These are phyloP conservation scores for Phycomyces blakesleeanus DNA, from an alignment of 192 early-diverging fungal species.

Conservation along the genomic window DNA sequence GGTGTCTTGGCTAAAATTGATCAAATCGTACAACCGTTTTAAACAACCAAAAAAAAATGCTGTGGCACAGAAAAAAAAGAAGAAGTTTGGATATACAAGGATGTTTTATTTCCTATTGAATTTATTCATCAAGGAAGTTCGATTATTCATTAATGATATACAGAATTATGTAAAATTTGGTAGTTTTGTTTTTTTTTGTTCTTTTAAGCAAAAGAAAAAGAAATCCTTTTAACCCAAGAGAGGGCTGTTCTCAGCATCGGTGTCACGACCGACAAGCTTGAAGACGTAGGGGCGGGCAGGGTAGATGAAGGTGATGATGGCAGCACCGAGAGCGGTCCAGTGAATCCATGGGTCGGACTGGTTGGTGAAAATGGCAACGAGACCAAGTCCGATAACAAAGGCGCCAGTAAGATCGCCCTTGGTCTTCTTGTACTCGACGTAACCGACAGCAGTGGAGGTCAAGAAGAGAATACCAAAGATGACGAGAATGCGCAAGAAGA, in stretches of 20 bases:
- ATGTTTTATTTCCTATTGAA: no score
- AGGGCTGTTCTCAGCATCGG: conserved; percentile 42
- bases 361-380: conserved; percentile 47
- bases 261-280: conserved; percentile 17
- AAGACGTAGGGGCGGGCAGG: conserved; percentile 39
- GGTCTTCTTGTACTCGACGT: conserved; percentile 54
- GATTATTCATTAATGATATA: no score
- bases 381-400: conserved; percentile 55
- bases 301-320: conserved; percentile 40
- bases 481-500: conserved; percentile 43
- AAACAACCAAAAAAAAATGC: no score
- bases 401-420: conserved; percentile 63
- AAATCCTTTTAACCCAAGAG: conserved; percentile 48
- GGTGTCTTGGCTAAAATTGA: no score
- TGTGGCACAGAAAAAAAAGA: no score
- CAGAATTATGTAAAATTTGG: no score
- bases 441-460: conserved; percentile 52
- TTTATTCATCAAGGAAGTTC: no score
- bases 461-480: conserved; percentile 51
- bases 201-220: no score
- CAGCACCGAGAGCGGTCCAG: conserved; percentile 47
- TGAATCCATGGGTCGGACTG: conserved; percentile 43
- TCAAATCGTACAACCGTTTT: no score
- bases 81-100: no score
- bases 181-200: no score